phyloP scores from a whole-genome alignment of 805 yeast genomes.

The Candida coleopterorum region DNA sequence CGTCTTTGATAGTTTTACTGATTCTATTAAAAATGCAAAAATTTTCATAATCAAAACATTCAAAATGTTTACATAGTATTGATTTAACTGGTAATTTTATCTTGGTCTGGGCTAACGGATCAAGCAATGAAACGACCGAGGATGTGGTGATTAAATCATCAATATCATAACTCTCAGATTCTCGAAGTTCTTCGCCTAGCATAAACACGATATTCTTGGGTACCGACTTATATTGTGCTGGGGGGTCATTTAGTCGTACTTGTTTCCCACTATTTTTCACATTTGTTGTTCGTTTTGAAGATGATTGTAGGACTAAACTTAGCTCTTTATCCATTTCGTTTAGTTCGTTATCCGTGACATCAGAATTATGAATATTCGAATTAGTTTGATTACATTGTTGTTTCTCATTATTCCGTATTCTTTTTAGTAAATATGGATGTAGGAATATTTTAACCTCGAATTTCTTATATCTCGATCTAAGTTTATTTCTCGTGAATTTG shows the following conservation, averaged over 20 bases:
- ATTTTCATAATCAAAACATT: conserved; percentile 40
- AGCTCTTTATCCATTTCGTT: conserved; percentile 1
- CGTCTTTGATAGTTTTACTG: conserved; percentile 22
- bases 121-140: conserved; percentile 33
- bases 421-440: conserved; percentile 1
- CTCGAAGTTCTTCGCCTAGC: conserved; percentile 22
- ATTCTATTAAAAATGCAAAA: conserved; percentile 37
- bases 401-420: not conserved
- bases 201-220: conserved; percentile 27
- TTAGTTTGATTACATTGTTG: not conserved
- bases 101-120: conserved; percentile 36
- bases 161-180: not conserved
- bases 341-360: not conserved
- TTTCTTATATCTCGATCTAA: conserved; percentile 4
- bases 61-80: conserved; percentile 33
- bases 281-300: not conserved
- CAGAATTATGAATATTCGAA: not conserved
- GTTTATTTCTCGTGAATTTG: conserved; percentile 1
- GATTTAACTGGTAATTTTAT: conserved; percentile 39
- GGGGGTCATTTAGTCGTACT: too few relatives aligned
- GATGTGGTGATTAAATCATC: conserved; percentile 14
- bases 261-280: not conserved
- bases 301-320: not conserved
- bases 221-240: conserved; percentile 18
- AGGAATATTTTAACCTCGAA: conserved; percentile 2